Evolutionary conservation across 2,329 filamentous ascomycete species (phyloP).

Genomic region (Microcyclosporella mali): DNA sequence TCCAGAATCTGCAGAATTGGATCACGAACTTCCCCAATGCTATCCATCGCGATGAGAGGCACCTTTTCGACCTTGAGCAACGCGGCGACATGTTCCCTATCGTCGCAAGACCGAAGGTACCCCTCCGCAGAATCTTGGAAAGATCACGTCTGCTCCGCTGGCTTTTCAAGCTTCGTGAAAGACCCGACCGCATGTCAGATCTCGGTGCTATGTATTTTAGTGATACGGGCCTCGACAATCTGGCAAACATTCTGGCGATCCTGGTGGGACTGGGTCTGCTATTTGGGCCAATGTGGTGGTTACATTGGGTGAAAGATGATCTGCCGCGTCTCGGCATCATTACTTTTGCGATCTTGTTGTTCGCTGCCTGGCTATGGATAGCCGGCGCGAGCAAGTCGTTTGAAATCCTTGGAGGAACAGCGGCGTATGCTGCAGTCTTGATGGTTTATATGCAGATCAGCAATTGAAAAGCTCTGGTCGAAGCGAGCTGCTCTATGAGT

Average conservation of each 20-base stretch:
- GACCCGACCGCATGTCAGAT: neutral
- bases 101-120: conserved; percentile 4
- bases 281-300: conserved; percentile 12
- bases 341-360: conserved; percentile 4
- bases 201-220: conserved; percentile 2
- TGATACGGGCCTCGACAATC: conserved; percentile 4
- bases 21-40: neutral
- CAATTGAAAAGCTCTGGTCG: too few relatives aligned
- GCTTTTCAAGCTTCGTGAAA: neutral
- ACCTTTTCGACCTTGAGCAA: conserved; percentile 1
- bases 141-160: neutral
- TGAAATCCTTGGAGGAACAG: conserved; percentile 12
- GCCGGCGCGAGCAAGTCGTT: conserved; percentile 11
- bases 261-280: conserved; percentile 5
- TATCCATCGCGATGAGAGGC: conserved; percentile 6
- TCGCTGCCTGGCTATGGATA: conserved; percentile 6
- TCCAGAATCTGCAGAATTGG: conserved; percentile 4
- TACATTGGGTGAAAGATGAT: conserved; percentile 7
- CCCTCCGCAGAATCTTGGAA: neutral
- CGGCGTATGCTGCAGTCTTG: conserved; percentile 15
- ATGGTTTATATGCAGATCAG: conserved; percentile 10
- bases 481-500: too few relatives aligned
- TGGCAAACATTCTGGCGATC: conserved; percentile 5
- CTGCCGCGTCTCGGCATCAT: conserved; percentile 8
- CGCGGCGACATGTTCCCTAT: conserved; percentile 11